These are phyloP conservation scores for Powellomyces hirtus DNA, from an alignment of 192 early-diverging fungal genomes.

Conservation along the genomic window DNA sequence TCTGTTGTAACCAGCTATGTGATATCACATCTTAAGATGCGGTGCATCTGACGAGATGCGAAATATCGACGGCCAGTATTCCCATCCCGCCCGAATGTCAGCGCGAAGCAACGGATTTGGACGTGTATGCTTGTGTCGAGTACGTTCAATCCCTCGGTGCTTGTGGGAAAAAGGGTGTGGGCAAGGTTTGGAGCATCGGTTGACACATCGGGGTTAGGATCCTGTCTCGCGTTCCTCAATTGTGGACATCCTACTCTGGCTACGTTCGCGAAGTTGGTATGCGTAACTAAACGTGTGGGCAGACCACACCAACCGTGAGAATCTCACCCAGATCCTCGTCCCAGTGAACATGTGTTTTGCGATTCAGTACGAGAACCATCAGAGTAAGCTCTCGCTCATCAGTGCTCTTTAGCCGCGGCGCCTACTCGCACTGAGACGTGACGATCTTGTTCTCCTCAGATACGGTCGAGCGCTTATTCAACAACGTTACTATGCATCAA, in stretches of 20 bases:
- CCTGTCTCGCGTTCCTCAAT: slow-evolving; percentile 18
- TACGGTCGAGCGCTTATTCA: slow-evolving; percentile 5
- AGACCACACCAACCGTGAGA: not conserved
- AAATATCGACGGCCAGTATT: slow-evolving; percentile 24
- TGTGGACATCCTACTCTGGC: slow-evolving; percentile 32
- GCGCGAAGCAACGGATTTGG: not conserved
- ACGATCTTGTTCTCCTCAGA: not conserved
- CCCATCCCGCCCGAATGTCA: slow-evolving; percentile 20
- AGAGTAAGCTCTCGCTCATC: too few species aligned
- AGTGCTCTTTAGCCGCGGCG: too few species aligned
- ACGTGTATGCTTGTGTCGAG: slow-evolving; percentile 24
- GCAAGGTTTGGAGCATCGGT: too few species aligned
- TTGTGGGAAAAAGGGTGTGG: not conserved
- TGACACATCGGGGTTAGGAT: too few species aligned
- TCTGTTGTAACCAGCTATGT: too few species aligned
- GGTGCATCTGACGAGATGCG: slow-evolving; percentile 16
- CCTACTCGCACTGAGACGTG: too few species aligned
- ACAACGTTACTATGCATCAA: slow-evolving; percentile 19
- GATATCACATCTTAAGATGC: too few species aligned
- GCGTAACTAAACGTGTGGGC: not conserved
- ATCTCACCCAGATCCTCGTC: not conserved
- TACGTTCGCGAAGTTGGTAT: slow-evolving; percentile 29
- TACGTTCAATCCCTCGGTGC: too few species aligned
- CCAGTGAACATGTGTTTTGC: slow-evolving; percentile 32
- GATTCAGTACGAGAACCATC: slow-evolving; percentile 16